Evolutionary conservation across 2,329 filamentous ascomycete genomes (phyloP).

Genomic region (Mariannaea elegans): DNA sequence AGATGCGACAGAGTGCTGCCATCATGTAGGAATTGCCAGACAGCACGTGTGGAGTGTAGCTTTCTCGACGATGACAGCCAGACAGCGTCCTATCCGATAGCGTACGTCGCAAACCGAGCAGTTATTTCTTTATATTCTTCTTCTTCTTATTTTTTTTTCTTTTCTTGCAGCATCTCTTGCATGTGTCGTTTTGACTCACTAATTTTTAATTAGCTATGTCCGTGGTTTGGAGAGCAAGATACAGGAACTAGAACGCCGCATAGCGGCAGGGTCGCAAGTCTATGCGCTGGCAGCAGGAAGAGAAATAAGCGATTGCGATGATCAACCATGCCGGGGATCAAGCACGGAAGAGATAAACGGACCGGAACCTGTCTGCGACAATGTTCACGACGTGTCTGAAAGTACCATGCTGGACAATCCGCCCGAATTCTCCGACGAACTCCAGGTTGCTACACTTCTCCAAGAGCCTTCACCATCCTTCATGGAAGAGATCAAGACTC

Average conservation of each 20-base stretch:
- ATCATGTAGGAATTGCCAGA: slow-evolving; percentile 49
- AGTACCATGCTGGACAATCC: too few species aligned
- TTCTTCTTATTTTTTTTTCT: too few species aligned
- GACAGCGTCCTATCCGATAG: slow-evolving; percentile 51
- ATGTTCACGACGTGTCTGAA: not conserved
- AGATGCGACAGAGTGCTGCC: slow-evolving; percentile 51
- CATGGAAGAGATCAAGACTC: slow-evolving; percentile 45
- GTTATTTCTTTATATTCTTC: too few species aligned
- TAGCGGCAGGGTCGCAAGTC: too few species aligned
- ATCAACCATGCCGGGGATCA: too few species aligned
- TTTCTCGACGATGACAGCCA: slow-evolving; percentile 51
- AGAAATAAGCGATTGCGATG: not conserved
- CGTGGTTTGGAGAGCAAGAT: slow-evolving; percentile 43
- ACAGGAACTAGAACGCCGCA: slow-evolving; percentile 29
- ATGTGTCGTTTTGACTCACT: not conserved
- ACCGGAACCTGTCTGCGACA: not conserved
- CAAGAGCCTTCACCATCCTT: slow-evolving; percentile 34
- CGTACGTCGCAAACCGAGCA: too few species aligned
- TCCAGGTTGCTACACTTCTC: not conserved
- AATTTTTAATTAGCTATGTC: slow-evolving; percentile 39
- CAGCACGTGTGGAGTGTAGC: slow-evolving; percentile 50
- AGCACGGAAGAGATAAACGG: not conserved
- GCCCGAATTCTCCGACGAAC: too few species aligned
- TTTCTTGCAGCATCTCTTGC: not conserved
- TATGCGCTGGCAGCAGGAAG: too few species aligned